Percentiles rank a stretch among this genome's conserved stretches.
These are phyloP conservation scores for Westerdykella sp. DNA, from an alignment of 2,329 filamentous ascomycete species.

Conservation along the genomic window DNA sequence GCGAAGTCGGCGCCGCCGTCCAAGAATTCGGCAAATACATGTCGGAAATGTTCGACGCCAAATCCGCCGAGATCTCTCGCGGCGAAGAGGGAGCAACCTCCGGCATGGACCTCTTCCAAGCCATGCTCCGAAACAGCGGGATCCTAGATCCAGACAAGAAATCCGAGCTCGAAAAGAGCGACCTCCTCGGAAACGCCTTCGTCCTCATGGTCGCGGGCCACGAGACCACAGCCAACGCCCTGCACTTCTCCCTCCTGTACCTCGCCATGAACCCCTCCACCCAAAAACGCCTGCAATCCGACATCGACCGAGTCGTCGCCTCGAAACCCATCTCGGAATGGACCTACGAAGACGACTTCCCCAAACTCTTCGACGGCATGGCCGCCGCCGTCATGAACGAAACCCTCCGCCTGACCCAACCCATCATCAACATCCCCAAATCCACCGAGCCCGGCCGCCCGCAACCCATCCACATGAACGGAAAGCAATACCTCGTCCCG, in stretches of 20 bases:
- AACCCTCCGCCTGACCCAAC: slow-evolving; percentile 65
- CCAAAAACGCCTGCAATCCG: slow-evolving; percentile 61
- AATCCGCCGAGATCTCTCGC: slow-evolving; percentile 43
- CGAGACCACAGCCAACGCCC: slow-evolving; percentile 70
- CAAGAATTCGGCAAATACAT: slow-evolving; percentile 64
- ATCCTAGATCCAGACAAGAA: slow-evolving; percentile 29
- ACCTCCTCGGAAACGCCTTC: slow-evolving; percentile 66
- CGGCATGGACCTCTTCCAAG: slow-evolving; percentile 52
- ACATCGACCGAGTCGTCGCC: slow-evolving; percentile 61
- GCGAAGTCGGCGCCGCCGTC: slow-evolving; percentile 50
- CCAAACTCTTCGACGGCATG: slow-evolving; percentile 61
- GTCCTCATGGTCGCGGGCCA: slow-evolving; percentile 65
- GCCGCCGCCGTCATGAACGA: slow-evolving; percentile 73
- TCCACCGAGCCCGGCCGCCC: slow-evolving; percentile 39
- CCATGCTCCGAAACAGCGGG: slow-evolving; percentile 31
- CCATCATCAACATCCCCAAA: slow-evolving; percentile 68
- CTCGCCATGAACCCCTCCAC: slow-evolving; percentile 59
- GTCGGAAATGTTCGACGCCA: slow-evolving; percentile 60
- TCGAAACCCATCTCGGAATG: slow-evolving; percentile 54
- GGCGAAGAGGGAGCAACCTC: slow-evolving; percentile 28
- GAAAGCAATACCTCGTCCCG: slow-evolving; percentile 54
- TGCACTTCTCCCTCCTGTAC: slow-evolving; percentile 64
- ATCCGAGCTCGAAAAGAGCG: slow-evolving; percentile 35
- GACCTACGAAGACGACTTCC: slow-evolving; percentile 64
- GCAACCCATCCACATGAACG: slow-evolving; percentile 56